Percentiles rank a stretch among this genome's conserved stretches.
phyloP scores from a whole-genome alignment of 2,329 filamentous ascomycete species.

The Trichoderma sp. region DNA sequence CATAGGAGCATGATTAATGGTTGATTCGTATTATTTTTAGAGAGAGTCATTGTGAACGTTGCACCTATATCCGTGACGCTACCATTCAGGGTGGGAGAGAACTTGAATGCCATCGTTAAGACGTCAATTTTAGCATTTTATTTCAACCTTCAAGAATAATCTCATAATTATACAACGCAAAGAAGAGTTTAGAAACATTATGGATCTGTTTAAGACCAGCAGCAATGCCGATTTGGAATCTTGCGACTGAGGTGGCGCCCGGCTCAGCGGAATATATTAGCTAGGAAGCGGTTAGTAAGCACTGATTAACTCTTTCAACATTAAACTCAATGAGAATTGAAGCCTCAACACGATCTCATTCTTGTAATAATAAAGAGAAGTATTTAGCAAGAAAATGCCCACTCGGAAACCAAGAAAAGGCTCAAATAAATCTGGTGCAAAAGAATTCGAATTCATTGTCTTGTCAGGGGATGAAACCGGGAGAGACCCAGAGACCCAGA shows the following conservation, averaged over 20 bases:
- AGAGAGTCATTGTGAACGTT: neutral
- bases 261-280: neutral
- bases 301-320: neutral
- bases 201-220: neutral
- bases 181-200: neutral
- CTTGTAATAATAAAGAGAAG: too few species aligned
- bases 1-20: neutral
- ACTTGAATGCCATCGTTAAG: neutral
- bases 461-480: neutral
- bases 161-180: fast-evolving
- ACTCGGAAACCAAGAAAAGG: neutral
- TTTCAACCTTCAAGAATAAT: neutral
- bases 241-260: neutral
- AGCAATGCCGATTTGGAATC: neutral
- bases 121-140: neutral
- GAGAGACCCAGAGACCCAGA: neutral
- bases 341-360: neutral
- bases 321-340: neutral
- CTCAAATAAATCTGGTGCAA: too few species aligned
- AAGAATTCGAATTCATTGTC: neutral
- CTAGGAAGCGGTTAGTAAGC: neutral
- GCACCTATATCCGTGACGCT: neutral
- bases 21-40: neutral
- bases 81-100: neutral
- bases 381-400: neutral